Conservation (phyloP, 257 asterid genomes). For the Solanum chilense region DNA sequence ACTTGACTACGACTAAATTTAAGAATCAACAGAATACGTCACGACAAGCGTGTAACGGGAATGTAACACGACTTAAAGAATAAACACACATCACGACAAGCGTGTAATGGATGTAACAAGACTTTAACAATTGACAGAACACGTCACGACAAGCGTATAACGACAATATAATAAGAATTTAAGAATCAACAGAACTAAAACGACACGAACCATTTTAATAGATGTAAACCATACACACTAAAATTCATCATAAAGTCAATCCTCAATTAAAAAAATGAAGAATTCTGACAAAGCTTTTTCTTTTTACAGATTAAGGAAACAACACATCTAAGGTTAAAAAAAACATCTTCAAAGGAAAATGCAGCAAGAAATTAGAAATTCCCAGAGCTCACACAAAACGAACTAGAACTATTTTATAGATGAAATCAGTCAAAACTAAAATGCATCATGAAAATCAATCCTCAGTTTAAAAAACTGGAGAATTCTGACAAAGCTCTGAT, state of each 20-base stretch:
- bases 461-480: background rate
- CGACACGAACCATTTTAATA: background rate
- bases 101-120: background rate
- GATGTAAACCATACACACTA: background rate
- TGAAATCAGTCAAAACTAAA: background rate
- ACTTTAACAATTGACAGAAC: background rate
- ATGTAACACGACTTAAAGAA: background rate
- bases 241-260: background rate
- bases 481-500: background rate
- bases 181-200: background rate
- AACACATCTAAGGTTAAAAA: background rate
- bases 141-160: background rate
- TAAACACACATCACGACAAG: background rate
- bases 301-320: background rate
- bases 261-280: background rate
- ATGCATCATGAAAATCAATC: background rate
- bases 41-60: background rate
- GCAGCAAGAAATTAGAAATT: background rate
- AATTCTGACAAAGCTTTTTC: background rate
- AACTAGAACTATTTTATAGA: background rate
- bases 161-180: background rate
- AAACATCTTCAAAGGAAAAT: background rate
- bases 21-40: background rate
- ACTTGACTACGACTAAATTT: no score
- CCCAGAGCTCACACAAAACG: background rate